Base-by-base conservation (phyloP, 2,329 filamentous ascomycete genomes). In the Colletotrichum sp. region DNA sequence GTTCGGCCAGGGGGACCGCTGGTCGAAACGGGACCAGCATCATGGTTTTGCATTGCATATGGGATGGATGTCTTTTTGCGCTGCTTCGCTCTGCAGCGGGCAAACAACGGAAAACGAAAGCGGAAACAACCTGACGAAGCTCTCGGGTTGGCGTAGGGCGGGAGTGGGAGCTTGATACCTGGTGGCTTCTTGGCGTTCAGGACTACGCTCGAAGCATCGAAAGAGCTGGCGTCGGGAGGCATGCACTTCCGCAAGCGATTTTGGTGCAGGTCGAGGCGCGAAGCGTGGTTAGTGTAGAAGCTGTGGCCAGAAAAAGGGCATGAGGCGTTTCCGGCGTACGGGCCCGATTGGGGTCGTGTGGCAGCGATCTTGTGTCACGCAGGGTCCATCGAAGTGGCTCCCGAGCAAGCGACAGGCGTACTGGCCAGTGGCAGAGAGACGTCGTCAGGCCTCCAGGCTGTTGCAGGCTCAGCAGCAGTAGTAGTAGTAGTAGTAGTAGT, bases 41-140 rank as follows among this genome's bases (percentile, higher is more conserved):
- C 69, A 73, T 75, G 73, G 55, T 75, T 75, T 43, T 68, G 69
- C 55, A 52, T 39, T 61, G 72, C 73, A 73, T 68, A 71, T 59
- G 48, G 48, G 34, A 70, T 59, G 59, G 57, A 26, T 43, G 52
- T 39, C 52, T 39, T 59, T 59, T 18, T 18, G 55, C 55, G 26
- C 16, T 24, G 55, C 55, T 59, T 24, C 55, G 39, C 52, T 57
- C 36, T 63, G 67, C 67, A 59, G 16, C 39, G 52, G 28, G n/a
- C 28, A 36, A 52, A 75, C 16, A 24, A n/a, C 26, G 18, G 57
- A n/a, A 28, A 63, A 68, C 59, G 73, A 59, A 75, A 64, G 64
- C 73, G 70, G 73, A 75, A 75, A 64, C 57, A 60, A 66, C 13
- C 28, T 72, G 64, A 59, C 52, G 48, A 68, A 73, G 63, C 39